These are phyloP conservation scores for Echites panduratus DNA, from an alignment of 257 asterid species.

Conservation along the genomic window DNA sequence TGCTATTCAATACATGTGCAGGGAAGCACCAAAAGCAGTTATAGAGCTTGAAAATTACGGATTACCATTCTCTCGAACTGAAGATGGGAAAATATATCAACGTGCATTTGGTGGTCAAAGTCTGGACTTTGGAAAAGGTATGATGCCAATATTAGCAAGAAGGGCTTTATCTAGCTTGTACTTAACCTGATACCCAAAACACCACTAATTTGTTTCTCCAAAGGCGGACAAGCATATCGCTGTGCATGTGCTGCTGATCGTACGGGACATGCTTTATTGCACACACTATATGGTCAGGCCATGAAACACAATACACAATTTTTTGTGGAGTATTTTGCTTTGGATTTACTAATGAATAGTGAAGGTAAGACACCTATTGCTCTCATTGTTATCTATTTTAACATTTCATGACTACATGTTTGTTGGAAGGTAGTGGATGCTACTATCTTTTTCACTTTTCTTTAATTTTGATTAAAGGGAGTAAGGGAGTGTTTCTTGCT, in stretches of 20 bases:
- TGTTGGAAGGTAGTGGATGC: background rate
- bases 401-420: background rate
- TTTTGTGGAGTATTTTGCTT: conserved; percentile 93
- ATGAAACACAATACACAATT: conserved; percentile 97
- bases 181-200: background rate
- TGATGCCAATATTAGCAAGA: conserved; percentile 7
- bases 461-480: background rate
- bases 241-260: conserved; percentile 99
- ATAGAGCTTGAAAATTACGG: conserved; percentile 91
- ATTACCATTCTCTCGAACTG: conserved; percentile 93
- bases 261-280: conserved; percentile 96
- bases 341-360: conserved; percentile 72
- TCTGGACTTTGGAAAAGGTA: conserved; percentile 89
- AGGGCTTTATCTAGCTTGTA: background rate
- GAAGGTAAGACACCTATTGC: conserved; percentile 52
- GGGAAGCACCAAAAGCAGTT: conserved; percentile 95
- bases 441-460: background rate
- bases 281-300: conserved; percentile 97
- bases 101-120: conserved; percentile 99
- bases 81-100: conserved; percentile 92
- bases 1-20: conserved; percentile 90
- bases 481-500: background rate
- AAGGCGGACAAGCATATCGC: conserved; percentile 98
- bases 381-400: background rate
- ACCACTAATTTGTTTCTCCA: conserved; percentile 9